These are phyloP conservation scores for Rhododendron williamsianum DNA, from an alignment of 148 eudicot genomes.

Conservation along the genomic window DNA sequence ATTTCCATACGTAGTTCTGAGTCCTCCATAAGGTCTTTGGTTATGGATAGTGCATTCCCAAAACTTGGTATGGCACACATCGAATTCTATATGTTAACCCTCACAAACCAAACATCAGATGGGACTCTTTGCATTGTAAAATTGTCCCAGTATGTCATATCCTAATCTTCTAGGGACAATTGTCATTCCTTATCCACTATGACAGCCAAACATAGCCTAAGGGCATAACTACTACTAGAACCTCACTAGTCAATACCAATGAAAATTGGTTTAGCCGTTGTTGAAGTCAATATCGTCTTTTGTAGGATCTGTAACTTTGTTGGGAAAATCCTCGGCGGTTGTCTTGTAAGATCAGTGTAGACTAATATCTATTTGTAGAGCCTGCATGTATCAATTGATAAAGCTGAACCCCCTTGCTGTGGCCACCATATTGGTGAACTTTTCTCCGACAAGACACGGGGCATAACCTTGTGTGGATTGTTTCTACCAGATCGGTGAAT, in stretches of 20 bases:
- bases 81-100: background rate
- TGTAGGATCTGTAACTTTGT: background rate
- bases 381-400: background rate
- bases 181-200: background rate
- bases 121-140: background rate
- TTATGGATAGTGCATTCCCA: background rate
- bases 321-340: background rate
- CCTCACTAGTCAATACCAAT: background rate
- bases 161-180: background rate
- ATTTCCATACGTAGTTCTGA: background rate
- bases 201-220: background rate
- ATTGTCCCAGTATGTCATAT: background rate
- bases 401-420: background rate
- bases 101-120: background rate
- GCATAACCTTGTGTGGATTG: background rate
- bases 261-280: background rate
- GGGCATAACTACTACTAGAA: background rate
- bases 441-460: background rate
- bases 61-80: background rate
- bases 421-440: background rate
- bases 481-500: background rate
- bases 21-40: background rate
- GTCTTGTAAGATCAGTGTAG: background rate
- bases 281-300: background rate
- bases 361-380: background rate